phyloP scores from a whole-genome alignment of 2,329 filamentous ascomycete species.

The Fusarium staphyleae region DNA sequence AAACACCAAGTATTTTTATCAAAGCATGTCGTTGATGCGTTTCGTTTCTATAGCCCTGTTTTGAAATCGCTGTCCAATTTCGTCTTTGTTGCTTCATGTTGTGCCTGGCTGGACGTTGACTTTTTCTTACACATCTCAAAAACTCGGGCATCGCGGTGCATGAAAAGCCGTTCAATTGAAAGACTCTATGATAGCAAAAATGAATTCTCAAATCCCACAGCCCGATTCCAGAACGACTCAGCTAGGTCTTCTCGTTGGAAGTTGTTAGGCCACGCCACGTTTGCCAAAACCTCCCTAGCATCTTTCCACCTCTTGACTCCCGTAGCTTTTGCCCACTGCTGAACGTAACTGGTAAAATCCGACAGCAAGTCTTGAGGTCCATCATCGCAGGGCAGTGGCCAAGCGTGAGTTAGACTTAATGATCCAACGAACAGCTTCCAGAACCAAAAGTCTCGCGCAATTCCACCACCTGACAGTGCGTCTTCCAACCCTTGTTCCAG shows the following conservation, averaged over 20 bases:
- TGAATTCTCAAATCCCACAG: not conserved
- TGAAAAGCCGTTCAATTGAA: not conserved
- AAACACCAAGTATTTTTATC: too few relatives aligned
- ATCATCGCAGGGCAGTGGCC: not conserved
- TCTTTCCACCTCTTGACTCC: not conserved
- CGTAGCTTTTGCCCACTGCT: not conserved
- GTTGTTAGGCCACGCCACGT: not conserved
- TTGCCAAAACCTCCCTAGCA: not conserved
- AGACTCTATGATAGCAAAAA: not conserved
- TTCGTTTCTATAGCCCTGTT: too few relatives aligned
- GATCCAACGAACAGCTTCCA: constrained; percentile 1
- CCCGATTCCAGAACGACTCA: constrained; percentile 1
- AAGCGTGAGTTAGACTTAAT: not conserved
- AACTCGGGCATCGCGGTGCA: too few relatives aligned
- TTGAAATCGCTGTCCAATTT: too few relatives aligned
- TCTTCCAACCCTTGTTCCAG: not conserved
- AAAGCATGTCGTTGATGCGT: too few relatives aligned
- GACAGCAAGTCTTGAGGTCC: not conserved
- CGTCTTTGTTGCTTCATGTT: too few relatives aligned
- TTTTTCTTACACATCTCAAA: too few relatives aligned
- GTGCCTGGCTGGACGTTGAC: too few relatives aligned
- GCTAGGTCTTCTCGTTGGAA: not conserved
- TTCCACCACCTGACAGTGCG: not conserved
- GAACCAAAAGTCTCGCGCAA: not conserved
- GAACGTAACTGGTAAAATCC: not conserved